A percentile compares a stretch with the other conserved stretches of the same genome.
Evolutionary conservation across 2,329 filamentous ascomycete genomes (phyloP).

Genomic region (Ambrosiella cleistominuta): DNA sequence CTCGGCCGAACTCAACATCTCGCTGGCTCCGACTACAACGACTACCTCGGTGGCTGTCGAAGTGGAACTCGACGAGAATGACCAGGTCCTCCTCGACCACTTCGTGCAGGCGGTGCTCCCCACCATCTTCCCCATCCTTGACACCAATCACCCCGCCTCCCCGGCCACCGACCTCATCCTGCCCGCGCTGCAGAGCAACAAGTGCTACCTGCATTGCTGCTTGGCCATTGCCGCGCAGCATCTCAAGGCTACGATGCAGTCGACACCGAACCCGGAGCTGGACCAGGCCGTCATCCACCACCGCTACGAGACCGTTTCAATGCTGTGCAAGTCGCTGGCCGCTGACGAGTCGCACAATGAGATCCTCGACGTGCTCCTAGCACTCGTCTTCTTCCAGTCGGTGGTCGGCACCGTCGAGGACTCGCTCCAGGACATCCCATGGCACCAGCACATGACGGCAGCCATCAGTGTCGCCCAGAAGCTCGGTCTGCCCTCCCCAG

Average conservation of each 20-base stretch:
- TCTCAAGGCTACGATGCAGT: slow-evolving; percentile 55
- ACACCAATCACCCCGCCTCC: slow-evolving; percentile 73
- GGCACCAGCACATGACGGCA: slow-evolving; percentile 94
- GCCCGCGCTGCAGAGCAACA: slow-evolving; percentile 77
- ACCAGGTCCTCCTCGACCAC: slow-evolving; percentile 74
- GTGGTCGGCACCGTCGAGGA: slow-evolving; percentile 77
- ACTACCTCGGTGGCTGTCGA: slow-evolving; percentile 57
- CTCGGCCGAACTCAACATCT: slow-evolving; percentile 23
- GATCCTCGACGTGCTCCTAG: slow-evolving; percentile 80
- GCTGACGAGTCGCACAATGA: slow-evolving; percentile 67
- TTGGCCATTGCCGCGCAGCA: slow-evolving; percentile 86
- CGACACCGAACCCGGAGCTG: slow-evolving; percentile 46
- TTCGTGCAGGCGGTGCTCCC: slow-evolving; percentile 79
- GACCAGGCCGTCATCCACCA: slow-evolving; percentile 87
- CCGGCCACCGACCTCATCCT: slow-evolving; percentile 69
- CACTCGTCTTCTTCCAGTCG: slow-evolving; percentile 93
- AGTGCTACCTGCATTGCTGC: slow-evolving; percentile 87
- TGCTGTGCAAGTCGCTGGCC: slow-evolving; percentile 66
- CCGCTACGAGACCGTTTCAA: slow-evolving; percentile 70
- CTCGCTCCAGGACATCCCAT: slow-evolving; percentile 74
- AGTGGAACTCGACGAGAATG: slow-evolving; percentile 72
- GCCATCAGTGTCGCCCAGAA: slow-evolving; percentile 71
- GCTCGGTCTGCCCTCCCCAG: slow-evolving; percentile 48
- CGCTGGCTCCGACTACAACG: slow-evolving; percentile 57
- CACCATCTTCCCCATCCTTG: slow-evolving; percentile 79